These are phyloP conservation scores for Nicotiana knightiana DNA, from an alignment of 257 asterid genomes.

Conservation along the genomic window DNA sequence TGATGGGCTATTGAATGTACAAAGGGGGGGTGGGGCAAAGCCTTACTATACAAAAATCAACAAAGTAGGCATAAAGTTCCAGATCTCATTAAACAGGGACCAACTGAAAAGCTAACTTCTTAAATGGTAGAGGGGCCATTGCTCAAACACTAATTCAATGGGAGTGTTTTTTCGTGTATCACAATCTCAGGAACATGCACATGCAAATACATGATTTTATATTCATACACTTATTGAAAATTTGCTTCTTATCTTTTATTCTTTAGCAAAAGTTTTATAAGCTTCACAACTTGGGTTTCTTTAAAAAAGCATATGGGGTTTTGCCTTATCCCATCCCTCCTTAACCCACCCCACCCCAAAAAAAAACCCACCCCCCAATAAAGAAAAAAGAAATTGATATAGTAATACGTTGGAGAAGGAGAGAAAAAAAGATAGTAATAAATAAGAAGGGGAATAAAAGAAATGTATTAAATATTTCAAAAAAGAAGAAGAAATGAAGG, in stretches of 20 bases:
- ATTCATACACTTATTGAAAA: not conserved
- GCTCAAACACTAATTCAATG: not conserved
- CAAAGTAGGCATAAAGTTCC: slow-evolving; percentile 9
- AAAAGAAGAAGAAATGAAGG: not conserved
- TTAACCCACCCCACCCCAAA: not conserved
- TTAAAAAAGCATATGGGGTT: not conserved
- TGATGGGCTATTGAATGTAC: slow-evolving; percentile 7
- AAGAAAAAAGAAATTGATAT: not conserved
- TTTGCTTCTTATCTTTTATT: not conserved
- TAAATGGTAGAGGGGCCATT: not conserved
- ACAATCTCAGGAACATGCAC: slow-evolving; percentile 8
- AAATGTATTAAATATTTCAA: not conserved
- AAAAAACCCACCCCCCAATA: not conserved
- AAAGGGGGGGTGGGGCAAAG: not conserved
- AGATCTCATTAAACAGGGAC: not conserved
- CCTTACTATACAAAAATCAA: not conserved
- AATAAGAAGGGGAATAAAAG: not conserved
- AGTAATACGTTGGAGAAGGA: too few relatives aligned
- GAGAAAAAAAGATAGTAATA: not conserved
- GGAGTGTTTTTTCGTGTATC: slow-evolving; percentile 6
- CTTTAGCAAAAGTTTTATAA: too few relatives aligned
- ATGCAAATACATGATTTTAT: not conserved
- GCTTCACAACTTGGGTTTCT: not conserved
- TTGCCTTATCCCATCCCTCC: not conserved
- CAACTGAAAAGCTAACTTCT: slow-evolving; percentile 1